These are phyloP conservation scores for Odonthalia washingtoniensis DNA, from an alignment of 31 red algal species.

Conservation along the genomic window DNA sequence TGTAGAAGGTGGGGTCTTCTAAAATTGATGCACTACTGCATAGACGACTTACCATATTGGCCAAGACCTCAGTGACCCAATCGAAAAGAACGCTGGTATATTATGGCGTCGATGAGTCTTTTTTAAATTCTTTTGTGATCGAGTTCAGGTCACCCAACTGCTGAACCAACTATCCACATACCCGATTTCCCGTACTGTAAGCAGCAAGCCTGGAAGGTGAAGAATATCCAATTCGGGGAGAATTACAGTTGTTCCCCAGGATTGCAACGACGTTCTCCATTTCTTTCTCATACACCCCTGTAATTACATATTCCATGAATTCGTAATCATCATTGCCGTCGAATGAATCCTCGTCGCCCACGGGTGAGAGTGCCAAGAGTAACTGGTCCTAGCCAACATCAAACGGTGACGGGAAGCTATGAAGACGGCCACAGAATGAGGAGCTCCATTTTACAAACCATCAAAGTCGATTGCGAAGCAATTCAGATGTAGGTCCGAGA, in stretches of 20 bases:
- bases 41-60: not conserved
- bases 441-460: no score
- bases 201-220: not conserved
- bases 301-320: not conserved
- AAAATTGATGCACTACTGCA: not conserved
- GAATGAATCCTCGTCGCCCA: not conserved
- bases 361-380: not conserved
- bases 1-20: not conserved
- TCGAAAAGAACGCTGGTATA: not conserved
- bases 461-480: no score
- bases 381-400: not conserved
- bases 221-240: not conserved
- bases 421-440: no score
- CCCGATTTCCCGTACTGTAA: not conserved
- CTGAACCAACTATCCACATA: not conserved
- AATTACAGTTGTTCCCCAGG: not conserved
- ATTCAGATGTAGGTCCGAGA: no score
- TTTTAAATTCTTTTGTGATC: not conserved
- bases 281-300: not conserved
- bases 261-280: not conserved
- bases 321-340: not conserved
- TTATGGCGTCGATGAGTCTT: not conserved
- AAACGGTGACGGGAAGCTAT: not conserved
- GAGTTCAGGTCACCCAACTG: not conserved
- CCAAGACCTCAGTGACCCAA: not conserved